Base-by-base conservation (phyloP, 805 yeast genomes). In the Zygotorulaspora chibaensis region DNA sequence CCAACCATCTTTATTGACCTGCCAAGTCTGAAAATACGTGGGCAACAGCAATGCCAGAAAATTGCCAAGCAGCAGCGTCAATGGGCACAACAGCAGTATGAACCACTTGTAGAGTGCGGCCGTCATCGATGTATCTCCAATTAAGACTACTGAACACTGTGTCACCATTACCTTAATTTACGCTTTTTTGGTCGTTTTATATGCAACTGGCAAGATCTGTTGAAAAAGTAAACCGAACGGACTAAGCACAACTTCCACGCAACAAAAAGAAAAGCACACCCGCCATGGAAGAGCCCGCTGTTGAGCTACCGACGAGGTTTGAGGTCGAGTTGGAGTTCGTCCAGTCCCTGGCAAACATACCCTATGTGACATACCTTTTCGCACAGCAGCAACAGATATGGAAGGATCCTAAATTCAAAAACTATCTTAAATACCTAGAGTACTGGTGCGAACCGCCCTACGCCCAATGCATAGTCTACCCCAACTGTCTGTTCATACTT, bases 311-410 rank as follows among this genome's bases (percentile, higher is more conserved):
- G 51, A 80, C 79, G 40, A 55, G 80, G 59, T 51, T 63, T 43
- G 69, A 64, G 51, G 61, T 66, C 8, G 68, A 65, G 49, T 46
- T 65, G 23, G 69, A 86, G 77, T 91, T 91, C 67, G 95, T 91
- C 2, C 98, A 91, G 67, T 83, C 96, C 12, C 72, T 91, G 28
- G 87, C 96, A 2, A 93, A 91, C 64, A 81, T 91, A 37, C 96
- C 84, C 63, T 91, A 90, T 61, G 74, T 91, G 45, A 83, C 87
- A 53, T 89, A 80, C 58, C 72, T 91, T 20, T 51, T 62, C 17
- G 96, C 96, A 2, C 96, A 90, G 65, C 85, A 82, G 54, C 85
- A 82, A 54, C 81, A 81, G 59, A 70, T 90, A 10, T 83, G 84
- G 55, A 83, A 85, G 57, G 80, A 76, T 25, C 61, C 62, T 2